Conservation (phyloP, 345 rosid species). For the Xanthoceras sorbifolium region DNA sequence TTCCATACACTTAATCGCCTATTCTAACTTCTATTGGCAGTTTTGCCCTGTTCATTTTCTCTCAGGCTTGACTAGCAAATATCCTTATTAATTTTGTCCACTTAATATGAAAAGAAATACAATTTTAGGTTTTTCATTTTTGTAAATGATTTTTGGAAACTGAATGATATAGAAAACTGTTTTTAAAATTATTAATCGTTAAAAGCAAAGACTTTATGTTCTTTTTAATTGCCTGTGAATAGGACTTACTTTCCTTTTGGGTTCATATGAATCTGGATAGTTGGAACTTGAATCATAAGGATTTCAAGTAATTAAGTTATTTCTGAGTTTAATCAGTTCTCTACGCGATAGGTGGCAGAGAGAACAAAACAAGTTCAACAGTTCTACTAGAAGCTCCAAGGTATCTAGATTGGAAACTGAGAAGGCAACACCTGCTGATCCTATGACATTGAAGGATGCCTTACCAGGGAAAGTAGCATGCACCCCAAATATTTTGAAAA, state of each 20-base stretch:
- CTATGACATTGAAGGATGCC: slow-evolving; percentile 29
- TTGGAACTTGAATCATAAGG: not conserved
- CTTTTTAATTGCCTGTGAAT: not conserved
- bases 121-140: not conserved
- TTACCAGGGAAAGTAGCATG: slow-evolving; percentile 22
- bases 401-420: slow-evolving; percentile 42
- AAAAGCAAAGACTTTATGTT: not conserved
- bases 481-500: slow-evolving; percentile 26
- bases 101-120: not conserved
- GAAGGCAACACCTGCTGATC: slow-evolving; percentile 27
- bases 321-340: not conserved
- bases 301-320: not conserved
- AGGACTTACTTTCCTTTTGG: not conserved
- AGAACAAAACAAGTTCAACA: slow-evolving; percentile 31
- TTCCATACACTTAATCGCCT: not conserved
- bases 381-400: slow-evolving; percentile 32
- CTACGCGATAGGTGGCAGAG: slow-evolving; percentile 46
- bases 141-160: not conserved
- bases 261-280: not conserved
- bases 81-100: not conserved
- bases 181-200: not conserved
- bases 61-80: not conserved
- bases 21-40: not conserved
- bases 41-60: not conserved
- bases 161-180: not conserved